phyloP scores from a whole-genome alignment of 352 stramenopile genomes.

The Phytophthora podocarpi region DNA sequence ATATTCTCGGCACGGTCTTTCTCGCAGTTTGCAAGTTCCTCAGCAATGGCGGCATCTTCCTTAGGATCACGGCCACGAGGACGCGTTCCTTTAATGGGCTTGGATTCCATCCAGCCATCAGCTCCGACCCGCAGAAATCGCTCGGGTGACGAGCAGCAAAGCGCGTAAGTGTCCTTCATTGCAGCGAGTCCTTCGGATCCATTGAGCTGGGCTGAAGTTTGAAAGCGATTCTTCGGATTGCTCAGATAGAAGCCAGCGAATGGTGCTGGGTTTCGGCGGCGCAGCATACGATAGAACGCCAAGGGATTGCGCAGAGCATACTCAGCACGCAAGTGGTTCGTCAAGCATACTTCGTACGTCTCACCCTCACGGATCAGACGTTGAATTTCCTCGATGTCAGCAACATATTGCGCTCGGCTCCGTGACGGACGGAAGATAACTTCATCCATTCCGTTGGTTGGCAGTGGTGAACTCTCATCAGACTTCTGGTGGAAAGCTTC shows the following conservation, averaged over 20 bases:
- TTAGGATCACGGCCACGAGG: slow-evolving; percentile 46
- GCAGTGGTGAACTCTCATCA: not conserved
- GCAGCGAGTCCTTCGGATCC: not conserved
- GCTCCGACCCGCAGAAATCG: slow-evolving; percentile 88
- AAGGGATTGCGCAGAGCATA: slow-evolving; percentile 51
- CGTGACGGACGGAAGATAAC: slow-evolving; percentile 70
- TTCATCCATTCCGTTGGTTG: slow-evolving; percentile 7
- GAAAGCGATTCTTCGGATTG: slow-evolving; percentile 54
- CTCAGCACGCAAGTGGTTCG: slow-evolving; percentile 89
- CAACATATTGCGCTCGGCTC: slow-evolving; percentile 78
- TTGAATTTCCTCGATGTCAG: slow-evolving; percentile 88
- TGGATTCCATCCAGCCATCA: slow-evolving; percentile 92
- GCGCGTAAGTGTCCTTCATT: slow-evolving; percentile 69
- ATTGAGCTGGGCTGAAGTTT: not conserved
- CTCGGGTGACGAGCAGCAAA: slow-evolving; percentile 97
- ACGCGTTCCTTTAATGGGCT: slow-evolving; percentile 97
- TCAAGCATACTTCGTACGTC: slow-evolving; percentile 97
- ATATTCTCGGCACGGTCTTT: slow-evolving; percentile 98
- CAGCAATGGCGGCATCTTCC: slow-evolving; percentile 67
- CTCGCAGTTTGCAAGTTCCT: slow-evolving; percentile 79
- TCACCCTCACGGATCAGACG: slow-evolving; percentile 92
- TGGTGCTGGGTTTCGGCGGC: slow-evolving; percentile 93
- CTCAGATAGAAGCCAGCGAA: slow-evolving; percentile 93
- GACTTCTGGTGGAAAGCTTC: slow-evolving; percentile 8
- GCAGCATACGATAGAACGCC: slow-evolving; percentile 92